Conservation (phyloP, 352 stramenopile genomes). For the Thalassiosira sp. region DNA sequence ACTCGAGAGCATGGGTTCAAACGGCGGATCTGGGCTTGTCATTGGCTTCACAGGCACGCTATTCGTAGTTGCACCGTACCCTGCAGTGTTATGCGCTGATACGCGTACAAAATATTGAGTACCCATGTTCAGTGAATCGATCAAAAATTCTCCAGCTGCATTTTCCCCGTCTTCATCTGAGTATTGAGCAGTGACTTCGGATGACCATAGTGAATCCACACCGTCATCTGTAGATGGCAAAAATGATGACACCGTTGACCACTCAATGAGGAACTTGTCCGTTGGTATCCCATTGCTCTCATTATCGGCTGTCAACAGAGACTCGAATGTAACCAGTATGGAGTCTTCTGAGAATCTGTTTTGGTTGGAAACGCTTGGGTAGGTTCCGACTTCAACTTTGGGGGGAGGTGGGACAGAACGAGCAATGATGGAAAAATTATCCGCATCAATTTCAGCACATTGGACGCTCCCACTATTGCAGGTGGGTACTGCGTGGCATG, state of each 20-base stretch:
- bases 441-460: slow-evolving; percentile 77
- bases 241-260: slow-evolving; percentile 78
- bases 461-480: slow-evolving; percentile 87
- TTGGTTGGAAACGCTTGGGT: slow-evolving; percentile 54
- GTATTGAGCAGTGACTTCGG: slow-evolving; percentile 74
- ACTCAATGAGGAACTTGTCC: slow-evolving; percentile 90
- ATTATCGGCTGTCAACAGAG: slow-evolving; percentile 23
- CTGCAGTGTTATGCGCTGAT: slow-evolving; percentile 89
- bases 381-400: slow-evolving; percentile 53
- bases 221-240: slow-evolving; percentile 10
- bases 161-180: slow-evolving; percentile 36
- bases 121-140: slow-evolving; percentile 88
- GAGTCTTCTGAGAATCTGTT: slow-evolving; percentile 72
- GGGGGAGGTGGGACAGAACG: slow-evolving; percentile 61
- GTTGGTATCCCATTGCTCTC: slow-evolving; percentile 82
- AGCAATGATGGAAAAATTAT: slow-evolving; percentile 56
- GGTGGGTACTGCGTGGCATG: slow-evolving; percentile 84
- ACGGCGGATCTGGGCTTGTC: slow-evolving; percentile 88
- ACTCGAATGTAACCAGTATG: slow-evolving; percentile 62
- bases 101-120: slow-evolving; percentile 88
- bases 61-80: slow-evolving; percentile 85
- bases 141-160: slow-evolving; percentile 66
- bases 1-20: slow-evolving; percentile 74
- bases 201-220: slow-evolving; percentile 42
- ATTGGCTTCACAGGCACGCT: slow-evolving; percentile 85